Conservation (phyloP, 345 rosid genomes). For the Gossypium bickii region DNA sequence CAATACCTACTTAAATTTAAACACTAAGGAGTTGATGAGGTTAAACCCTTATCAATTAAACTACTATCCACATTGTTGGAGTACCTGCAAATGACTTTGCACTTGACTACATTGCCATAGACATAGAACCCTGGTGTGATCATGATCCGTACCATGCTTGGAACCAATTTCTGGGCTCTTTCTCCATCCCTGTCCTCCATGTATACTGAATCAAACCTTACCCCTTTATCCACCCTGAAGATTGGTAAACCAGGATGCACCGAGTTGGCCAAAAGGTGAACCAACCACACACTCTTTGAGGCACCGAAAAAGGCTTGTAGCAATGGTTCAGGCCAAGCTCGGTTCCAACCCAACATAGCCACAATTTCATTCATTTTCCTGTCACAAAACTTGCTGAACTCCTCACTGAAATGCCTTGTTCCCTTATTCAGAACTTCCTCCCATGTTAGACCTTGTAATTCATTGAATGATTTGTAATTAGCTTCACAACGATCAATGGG, state of each 20-base stretch:
- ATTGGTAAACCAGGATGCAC: constrained; percentile 76
- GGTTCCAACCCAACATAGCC: constrained; percentile 72
- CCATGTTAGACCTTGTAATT: constrained; percentile 66
- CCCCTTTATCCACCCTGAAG: constrained; percentile 64
- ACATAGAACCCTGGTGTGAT: constrained; percentile 91
- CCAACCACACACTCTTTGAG: constrained; percentile 81
- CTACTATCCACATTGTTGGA: constrained; percentile 23
- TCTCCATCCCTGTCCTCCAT: constrained; percentile 82
- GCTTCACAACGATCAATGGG: constrained; percentile 73
- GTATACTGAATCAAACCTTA: constrained; percentile 61
- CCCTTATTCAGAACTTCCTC: constrained; percentile 82
- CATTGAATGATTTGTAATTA: constrained; percentile 52
- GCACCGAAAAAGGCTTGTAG: constrained; percentile 80
- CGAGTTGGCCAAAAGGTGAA: constrained; percentile 87
- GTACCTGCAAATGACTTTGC: constrained; percentile 85
- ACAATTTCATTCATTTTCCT: constrained; percentile 91
- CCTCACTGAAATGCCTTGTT: constrained; percentile 84
- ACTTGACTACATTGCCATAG: constrained; percentile 71
- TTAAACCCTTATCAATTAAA: constrained; percentile 18
- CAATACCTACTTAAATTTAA: neutral
- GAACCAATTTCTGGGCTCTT: constrained; percentile 46
- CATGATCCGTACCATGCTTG: constrained; percentile 62
- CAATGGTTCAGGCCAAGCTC: constrained; percentile 87
- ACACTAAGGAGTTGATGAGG: constrained; percentile 21
- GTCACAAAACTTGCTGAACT: constrained; percentile 81